A percentile compares a stretch with the other conserved stretches of the same genome.
Evolutionary conservation across 2,329 filamentous ascomycete genomes (phyloP).

Genomic region (Colletotrichum incanum): DNA sequence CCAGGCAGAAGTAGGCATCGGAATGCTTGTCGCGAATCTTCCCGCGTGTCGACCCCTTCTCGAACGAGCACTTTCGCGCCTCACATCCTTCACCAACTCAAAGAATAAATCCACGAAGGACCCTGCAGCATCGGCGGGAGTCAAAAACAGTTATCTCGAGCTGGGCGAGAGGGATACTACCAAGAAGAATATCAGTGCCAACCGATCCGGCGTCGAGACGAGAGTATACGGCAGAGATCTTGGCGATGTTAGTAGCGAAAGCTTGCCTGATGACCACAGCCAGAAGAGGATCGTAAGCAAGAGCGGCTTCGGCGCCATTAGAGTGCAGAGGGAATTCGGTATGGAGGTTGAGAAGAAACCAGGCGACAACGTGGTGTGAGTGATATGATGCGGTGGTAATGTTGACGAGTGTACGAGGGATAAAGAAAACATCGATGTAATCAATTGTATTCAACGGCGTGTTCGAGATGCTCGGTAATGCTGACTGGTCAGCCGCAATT

Average conservation of each 20-base stretch:
- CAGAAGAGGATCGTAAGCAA: constrained; percentile 31
- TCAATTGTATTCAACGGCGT: not conserved
- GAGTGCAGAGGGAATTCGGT: constrained; percentile 30
- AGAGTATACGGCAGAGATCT: constrained; percentile 37
- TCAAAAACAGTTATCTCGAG: constrained; percentile 36
- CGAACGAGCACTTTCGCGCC: constrained; percentile 31
- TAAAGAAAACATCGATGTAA: not conserved
- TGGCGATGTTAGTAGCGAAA: constrained; percentile 31
- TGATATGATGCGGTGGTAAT: no score
- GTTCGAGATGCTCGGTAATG: not conserved
- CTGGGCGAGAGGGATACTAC: constrained; percentile 35
- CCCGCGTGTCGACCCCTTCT: constrained; percentile 38
- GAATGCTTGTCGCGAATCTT: constrained; percentile 38
- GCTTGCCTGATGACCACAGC: constrained; percentile 35
- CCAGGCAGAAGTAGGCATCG: constrained; percentile 40
- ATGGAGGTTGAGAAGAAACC: constrained; percentile 37
- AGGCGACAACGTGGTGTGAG: constrained; percentile 16
- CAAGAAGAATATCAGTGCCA: constrained; percentile 14
- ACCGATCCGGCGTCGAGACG: constrained; percentile 28
- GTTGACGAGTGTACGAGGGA: not conserved
- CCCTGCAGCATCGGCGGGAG: constrained; percentile 16
- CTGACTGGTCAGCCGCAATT: not conserved
- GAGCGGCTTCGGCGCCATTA: constrained; percentile 30
- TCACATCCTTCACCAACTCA: constrained; percentile 35
- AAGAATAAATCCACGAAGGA: constrained; percentile 38